phyloP scores from a whole-genome alignment of 805 yeast genomes.

The Cyberlindnera mississippiensis region DNA sequence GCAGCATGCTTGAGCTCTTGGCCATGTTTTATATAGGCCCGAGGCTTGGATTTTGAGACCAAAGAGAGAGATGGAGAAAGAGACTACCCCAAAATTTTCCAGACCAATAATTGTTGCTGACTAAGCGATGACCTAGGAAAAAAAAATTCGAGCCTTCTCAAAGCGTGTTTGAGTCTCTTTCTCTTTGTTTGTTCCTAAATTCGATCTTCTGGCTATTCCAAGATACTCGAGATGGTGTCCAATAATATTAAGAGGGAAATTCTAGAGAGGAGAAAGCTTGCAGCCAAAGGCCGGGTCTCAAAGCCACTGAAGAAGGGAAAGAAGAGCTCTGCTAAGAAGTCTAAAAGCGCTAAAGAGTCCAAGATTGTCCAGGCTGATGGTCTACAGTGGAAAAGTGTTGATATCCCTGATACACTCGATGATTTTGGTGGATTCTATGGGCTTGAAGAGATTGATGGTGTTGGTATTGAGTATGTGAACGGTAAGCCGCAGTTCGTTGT shows the following conservation, averaged over 20 bases:
- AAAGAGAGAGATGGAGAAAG: not conserved
- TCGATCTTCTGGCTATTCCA: not conserved
- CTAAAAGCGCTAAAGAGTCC: constrained; percentile 1
- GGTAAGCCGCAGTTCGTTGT: constrained; percentile 63
- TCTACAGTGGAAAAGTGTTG: constrained; percentile 76
- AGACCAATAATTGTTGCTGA: not conserved
- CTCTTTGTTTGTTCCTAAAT: not conserved
- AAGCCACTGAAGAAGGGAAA: constrained; percentile 7
- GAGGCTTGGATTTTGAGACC: too few relatives aligned
- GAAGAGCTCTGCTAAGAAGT: constrained; percentile 5
- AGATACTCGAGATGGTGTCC: constrained; percentile 11
- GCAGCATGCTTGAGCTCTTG: constrained; percentile 14
- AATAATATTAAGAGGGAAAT: constrained; percentile 11
- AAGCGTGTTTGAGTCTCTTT: not conserved
- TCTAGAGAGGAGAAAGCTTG: constrained; percentile 7
- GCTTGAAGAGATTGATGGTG: constrained; percentile 91
- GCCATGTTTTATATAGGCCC: constrained; percentile 1
- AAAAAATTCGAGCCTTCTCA: constrained; percentile 2
- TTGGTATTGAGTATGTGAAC: constrained; percentile 68
- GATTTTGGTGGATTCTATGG: constrained; percentile 92
- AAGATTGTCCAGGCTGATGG: constrained; percentile 43
- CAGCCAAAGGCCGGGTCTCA: constrained; percentile 5
- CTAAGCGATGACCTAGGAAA: constrained; percentile 5
- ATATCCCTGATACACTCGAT: constrained; percentile 75
- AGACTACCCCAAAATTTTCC: not conserved